Conservation (phyloP, 1,139 yeast species). For the Yamadazyma kanchanaburiensis region DNA sequence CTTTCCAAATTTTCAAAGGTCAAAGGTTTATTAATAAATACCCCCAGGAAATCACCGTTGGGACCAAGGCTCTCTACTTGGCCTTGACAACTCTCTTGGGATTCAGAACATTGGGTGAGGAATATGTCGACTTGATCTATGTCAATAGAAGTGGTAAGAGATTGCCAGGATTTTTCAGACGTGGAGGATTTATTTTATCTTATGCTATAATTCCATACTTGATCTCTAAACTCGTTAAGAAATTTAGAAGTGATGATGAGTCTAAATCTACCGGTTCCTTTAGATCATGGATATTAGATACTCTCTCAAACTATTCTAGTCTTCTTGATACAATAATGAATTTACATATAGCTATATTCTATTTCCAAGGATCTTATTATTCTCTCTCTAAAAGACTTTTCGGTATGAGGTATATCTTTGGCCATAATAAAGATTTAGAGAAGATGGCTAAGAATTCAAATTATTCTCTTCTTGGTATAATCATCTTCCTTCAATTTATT, state of each 20-base stretch:
- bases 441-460: conserved; percentile 49
- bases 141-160: conserved; percentile 50
- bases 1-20: conserved; percentile 56
- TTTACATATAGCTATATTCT: conserved; percentile 76
- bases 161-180: conserved; percentile 46
- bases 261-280: conserved; percentile 10
- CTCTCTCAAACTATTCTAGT: conserved; percentile 37
- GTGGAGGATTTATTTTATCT: conserved; percentile 50
- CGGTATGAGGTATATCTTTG: conserved; percentile 77
- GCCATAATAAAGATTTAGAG: conserved; percentile 52
- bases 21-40: conserved; percentile 65
- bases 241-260: conserved; percentile 20
- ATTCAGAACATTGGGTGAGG: conserved; percentile 87
- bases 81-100: conserved; percentile 71
- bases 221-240: conserved; percentile 30
- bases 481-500: conserved; percentile 60
- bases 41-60: conserved; percentile 59
- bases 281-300: conserved; percentile 13
- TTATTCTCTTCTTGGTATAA: conserved; percentile 73
- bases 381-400: conserved; percentile 71
- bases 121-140: conserved; percentile 82
- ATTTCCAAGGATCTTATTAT: conserved; percentile 78
- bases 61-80: conserved; percentile 60
- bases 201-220: conserved; percentile 59
- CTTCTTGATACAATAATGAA: conserved; percentile 54